These are phyloP conservation scores for Parathielavia hyrcaniae DNA, from an alignment of 495 filamentous ascomycete species.

Conservation along the genomic window DNA sequence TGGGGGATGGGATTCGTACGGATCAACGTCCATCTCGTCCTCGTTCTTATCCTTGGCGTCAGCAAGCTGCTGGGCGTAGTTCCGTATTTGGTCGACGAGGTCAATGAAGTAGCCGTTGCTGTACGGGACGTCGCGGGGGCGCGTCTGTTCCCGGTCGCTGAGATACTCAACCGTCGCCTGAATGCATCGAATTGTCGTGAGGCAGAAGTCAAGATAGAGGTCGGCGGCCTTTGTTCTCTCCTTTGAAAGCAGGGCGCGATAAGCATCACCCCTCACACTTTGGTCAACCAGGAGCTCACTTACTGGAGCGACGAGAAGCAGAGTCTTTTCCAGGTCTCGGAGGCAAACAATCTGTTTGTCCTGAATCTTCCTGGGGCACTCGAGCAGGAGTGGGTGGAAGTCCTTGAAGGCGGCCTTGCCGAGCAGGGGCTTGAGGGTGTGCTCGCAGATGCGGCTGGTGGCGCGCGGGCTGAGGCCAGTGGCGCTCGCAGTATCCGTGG, in stretches of 20 bases:
- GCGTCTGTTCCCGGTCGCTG: slow-evolving; percentile 71
- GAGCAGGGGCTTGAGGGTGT: slow-evolving; percentile 48
- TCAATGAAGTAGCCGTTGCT: slow-evolving; percentile 91
- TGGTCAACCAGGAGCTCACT: slow-evolving; percentile 53
- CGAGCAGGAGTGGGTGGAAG: slow-evolving; percentile 69
- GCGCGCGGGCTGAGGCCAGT: slow-evolving; percentile 46
- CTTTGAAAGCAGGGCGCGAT: slow-evolving; percentile 60
- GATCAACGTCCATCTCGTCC: slow-evolving; percentile 48
- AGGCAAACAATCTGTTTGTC: slow-evolving; percentile 77
- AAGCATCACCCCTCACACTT: slow-evolving; percentile 57
- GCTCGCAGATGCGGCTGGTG: slow-evolving; percentile 49
- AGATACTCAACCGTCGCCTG: slow-evolving; percentile 75
- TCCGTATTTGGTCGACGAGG: slow-evolving; percentile 76
- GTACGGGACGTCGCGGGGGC: slow-evolving; percentile 78
- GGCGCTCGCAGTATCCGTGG: slow-evolving; percentile 30
- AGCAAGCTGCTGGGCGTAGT: slow-evolving; percentile 57
- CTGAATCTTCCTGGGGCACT: slow-evolving; percentile 68
- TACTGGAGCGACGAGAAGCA: slow-evolving; percentile 81
- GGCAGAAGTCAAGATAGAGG: slow-evolving; percentile 76
- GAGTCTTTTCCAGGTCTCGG: slow-evolving; percentile 81
- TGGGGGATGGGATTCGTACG: slow-evolving; percentile 35
- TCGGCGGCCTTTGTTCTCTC: slow-evolving; percentile 60
- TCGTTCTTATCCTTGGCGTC: slow-evolving; percentile 46
- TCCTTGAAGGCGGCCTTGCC: slow-evolving; percentile 54
- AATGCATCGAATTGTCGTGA: slow-evolving; percentile 77